Evolutionary conservation across 768 basidiomycete genomes (phyloP), one percentile per base, ranked within the genome.

Genomic region (Galerina marginata): DNA sequence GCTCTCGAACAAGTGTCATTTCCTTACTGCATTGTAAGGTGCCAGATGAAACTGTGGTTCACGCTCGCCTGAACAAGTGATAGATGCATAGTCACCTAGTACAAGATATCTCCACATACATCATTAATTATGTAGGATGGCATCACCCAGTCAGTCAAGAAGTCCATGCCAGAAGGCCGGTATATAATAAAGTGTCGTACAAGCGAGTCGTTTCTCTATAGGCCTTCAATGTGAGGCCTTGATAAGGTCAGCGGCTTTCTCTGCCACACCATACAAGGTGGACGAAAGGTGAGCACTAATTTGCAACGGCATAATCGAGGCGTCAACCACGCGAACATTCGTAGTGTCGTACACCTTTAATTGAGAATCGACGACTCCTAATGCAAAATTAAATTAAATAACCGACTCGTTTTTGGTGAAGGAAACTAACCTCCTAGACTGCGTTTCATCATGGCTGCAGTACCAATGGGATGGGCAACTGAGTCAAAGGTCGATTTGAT

Each of bases 181-280:
- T 33, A 33, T 33, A 33, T 33, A 33, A 33, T 7, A 33, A 33
- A 33, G 20, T 20, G 20, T 20, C 20, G 20, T 10, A 26, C 16
- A 29, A 9, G 15, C 6, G 46, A 47, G 11, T 11, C 11, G 4
- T 11, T 20, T 23, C 4, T 23, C 26, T 26, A 25, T 14, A 25
- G 11, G 10, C 7, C 6, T 9, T 60, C 43, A 57, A 12, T 60
- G 59, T 11, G 65, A 60, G 1, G 79, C 79, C 63, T 81, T 81
- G 67, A 83, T 83, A 40, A 85, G 63, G 59, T 81, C 79, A 3
- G 81, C 83, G 15, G 82, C 83, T 67, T 83, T 83, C 72, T 84
- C 84, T 6, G 83, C 83, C n/a, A 86, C 74, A 20, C 80, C 83
- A 64, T 83, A 86, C 38, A 84, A 67, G 56, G 83, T 82, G 11